A percentile compares a stretch with the other conserved stretches of the same genome.
phyloP scores from a whole-genome alignment of 495 filamentous ascomycete genomes.

The Halenospora varia region DNA sequence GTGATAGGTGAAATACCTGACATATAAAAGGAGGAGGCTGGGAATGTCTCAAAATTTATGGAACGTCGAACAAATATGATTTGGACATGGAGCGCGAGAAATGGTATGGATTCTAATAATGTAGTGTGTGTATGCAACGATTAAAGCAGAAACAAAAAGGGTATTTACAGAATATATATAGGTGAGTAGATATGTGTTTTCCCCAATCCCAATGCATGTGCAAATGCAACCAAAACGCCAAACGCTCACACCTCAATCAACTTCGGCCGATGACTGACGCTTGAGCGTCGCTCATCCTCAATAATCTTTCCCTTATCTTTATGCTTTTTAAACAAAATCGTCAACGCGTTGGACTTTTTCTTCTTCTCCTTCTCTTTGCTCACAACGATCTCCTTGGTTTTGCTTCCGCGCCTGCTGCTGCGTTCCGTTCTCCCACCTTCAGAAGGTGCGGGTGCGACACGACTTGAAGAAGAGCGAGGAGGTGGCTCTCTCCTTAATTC shows the following conservation, averaged over 20 bases:
- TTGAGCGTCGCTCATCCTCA: neutral
- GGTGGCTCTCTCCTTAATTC: neutral
- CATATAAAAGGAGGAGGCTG: neutral
- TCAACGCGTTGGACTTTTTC: conserved; percentile 45
- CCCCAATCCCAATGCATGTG: neutral
- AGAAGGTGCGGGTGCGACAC: conserved; percentile 6
- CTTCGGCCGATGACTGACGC: conserved; percentile 18
- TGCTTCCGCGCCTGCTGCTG: conserved; percentile 18
- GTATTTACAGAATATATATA: neutral
- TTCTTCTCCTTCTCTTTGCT: conserved; percentile 34
- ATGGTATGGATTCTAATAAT: neutral
- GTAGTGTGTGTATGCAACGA: neutral
- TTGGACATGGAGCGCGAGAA: neutral
- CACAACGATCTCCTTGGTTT: conserved; percentile 29
- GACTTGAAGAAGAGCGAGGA: neutral
- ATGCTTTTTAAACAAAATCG: conserved; percentile 43
- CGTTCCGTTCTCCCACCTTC: conserved; percentile 19
- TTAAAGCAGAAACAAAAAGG: neutral
- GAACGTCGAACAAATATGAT: neutral
- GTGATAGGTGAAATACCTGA: too few species aligned
- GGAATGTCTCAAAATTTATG: neutral
- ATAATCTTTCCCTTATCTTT: conserved; percentile 38
- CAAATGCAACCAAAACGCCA: neutral
- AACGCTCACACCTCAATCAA: conserved; percentile 14
- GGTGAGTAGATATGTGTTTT: neutral